Evolutionary conservation across 2,329 filamentous ascomycete species (phyloP), one percentile per base, ranked within the genome.

Genomic region (Fusarium buharicum): DNA sequence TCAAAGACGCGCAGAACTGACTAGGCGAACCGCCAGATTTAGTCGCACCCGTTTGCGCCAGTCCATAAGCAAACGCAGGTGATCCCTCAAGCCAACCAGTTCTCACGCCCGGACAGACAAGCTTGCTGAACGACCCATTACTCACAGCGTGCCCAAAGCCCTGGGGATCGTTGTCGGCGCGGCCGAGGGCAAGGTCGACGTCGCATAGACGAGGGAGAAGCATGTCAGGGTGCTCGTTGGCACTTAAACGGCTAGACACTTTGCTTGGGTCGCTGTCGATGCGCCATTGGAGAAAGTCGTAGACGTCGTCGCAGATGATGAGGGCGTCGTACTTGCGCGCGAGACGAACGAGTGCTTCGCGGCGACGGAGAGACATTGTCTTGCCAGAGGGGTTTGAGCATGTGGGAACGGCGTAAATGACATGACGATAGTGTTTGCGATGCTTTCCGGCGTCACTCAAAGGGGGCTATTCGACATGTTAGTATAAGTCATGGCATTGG

Each of bases 51-150:
- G 83, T 85, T 66, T 82, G 79, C 13, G 81, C 76, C 1, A 86
- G 67, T 0, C 85, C 86, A 46, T 77, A 71, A 3, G 77, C 79
- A 67, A 86, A 83, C 33, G 77, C 80, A 0, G 82, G 79, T 6
- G 86, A 88, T 1, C 84, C 90, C 73, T 97, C 92, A 2, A 88
- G 85, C 93, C 93, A 98, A n/a, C 94, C 94, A 0, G 91, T 93
- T 12, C 94, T 83, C 46, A 90, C 77, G 1, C 94, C 95, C 0
- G 94, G 93, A 0, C 87, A 92, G 24, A 87, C 84, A 33, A 98
- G 87, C 75, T 99, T 99, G 73, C 88, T 92, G 75, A 98, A 98
- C 7, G 89, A 92, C 18, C 91, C 93, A 73, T 98, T 98, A 69
- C 90, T 93, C 31, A 93, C 81, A 10, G 87, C 84, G 74, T 98